Evolutionary conservation across 768 basidiomycete genomes (phyloP).

Genomic region (Coprinellus micaceus): DNA sequence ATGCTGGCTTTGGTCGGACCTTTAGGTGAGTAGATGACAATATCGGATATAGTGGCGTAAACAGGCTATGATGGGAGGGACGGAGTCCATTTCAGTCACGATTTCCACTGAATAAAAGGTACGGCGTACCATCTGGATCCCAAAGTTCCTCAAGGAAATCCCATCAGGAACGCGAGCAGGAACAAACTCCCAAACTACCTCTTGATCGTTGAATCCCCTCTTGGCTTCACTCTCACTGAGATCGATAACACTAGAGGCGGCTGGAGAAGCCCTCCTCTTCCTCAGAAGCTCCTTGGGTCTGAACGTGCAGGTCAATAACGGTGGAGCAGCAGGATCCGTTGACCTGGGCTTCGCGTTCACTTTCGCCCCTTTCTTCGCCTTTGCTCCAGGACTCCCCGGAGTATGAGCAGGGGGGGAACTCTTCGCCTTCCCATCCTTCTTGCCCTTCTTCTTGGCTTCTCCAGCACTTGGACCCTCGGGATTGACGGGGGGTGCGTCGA

Average conservation of each 20-base stretch:
- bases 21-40: slow-evolving; percentile 80
- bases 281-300: slow-evolving; percentile 42
- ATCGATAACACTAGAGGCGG: background rate
- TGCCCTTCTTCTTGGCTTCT: background rate
- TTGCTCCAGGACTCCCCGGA: slow-evolving; percentile 1
- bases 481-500: slow-evolving; percentile 3
- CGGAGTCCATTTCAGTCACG: background rate
- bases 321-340: slow-evolving; percentile 26
- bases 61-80: slow-evolving; percentile 51
- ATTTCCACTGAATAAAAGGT: background rate
- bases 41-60: slow-evolving; percentile 84
- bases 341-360: background rate
- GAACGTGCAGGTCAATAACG: slow-evolving; percentile 50
- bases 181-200: slow-evolving; percentile 59
- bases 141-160: slow-evolving; percentile 82
- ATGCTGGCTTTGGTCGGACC: slow-evolving; percentile 56
- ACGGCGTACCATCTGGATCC: slow-evolving; percentile 76
- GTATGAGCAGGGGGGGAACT: background rate
- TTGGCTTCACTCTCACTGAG: background rate
- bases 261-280: slow-evolving; percentile 14
- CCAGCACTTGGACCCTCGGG: background rate
- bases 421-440: background rate
- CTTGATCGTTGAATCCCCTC: slow-evolving; percentile 10
- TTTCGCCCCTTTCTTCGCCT: background rate
- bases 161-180: slow-evolving; percentile 75